These are phyloP conservation scores for Apocynum venetum DNA, from an alignment of 257 asterid species.

Conservation along the genomic window DNA sequence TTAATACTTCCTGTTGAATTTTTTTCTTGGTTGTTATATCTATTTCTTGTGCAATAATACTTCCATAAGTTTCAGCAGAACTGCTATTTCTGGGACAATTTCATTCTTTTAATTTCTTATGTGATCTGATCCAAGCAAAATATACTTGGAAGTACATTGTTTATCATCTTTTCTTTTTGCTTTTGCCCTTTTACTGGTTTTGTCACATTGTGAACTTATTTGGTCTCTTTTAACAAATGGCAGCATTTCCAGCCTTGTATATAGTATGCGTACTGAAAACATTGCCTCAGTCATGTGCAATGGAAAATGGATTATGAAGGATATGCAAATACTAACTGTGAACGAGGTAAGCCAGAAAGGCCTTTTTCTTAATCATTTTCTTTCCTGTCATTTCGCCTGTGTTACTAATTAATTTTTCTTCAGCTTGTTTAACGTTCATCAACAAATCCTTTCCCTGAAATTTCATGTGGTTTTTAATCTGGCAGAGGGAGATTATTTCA, in stretches of 20 bases:
- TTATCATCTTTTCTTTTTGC: neutral
- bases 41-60: neutral
- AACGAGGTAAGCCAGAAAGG: constrained; percentile 44
- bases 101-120: neutral
- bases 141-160: neutral
- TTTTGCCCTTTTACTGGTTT: neutral
- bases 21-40: neutral
- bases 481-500: constrained; percentile 42
- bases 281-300: constrained; percentile 65
- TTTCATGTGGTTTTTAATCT: neutral
- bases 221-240: constrained; percentile 18
- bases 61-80: neutral
- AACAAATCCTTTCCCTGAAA: neutral
- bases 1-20: no score
- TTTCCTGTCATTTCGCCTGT: neutral
- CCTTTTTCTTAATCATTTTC: neutral
- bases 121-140: neutral
- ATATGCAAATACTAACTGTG: constrained; percentile 43
- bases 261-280: constrained; percentile 73
- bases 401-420: neutral
- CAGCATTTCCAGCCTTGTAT: constrained; percentile 85
- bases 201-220: neutral
- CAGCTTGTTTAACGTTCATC: neutral
- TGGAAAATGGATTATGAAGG: constrained; percentile 76
- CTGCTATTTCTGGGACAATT: neutral